phyloP scores from a whole-genome alignment of 108 stramenopile genomes.

The Aureococcus anophagefferens region DNA sequence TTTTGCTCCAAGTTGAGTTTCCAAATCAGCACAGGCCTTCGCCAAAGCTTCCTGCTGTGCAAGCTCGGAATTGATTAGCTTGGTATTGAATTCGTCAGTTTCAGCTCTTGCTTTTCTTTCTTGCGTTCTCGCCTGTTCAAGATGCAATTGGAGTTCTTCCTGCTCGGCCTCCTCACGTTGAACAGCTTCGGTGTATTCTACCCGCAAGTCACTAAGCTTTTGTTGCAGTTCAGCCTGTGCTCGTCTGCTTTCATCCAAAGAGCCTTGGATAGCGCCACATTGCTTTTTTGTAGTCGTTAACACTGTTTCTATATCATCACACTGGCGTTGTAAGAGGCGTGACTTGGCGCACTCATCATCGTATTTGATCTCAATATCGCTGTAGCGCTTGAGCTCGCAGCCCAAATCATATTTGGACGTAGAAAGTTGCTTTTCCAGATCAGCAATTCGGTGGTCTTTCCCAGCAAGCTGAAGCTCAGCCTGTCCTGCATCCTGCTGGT shows the following conservation, averaged over 20 bases:
- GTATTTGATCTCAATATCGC: not conserved
- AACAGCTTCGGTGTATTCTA: not conserved
- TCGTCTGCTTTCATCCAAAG: not conserved
- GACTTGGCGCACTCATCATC: not conserved
- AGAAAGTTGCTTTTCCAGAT: not conserved
- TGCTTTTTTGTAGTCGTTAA: not conserved
- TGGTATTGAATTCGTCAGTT: no score
- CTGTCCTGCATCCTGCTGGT: no score
- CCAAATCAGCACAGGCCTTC: no score
- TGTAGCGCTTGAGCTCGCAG: no score
- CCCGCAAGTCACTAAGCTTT: not conserved
- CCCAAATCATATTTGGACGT: not conserved
- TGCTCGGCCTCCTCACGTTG: constrained; percentile 6
- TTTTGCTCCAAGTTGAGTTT: no score
- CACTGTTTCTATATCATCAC: not conserved
- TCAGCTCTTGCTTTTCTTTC: no score
- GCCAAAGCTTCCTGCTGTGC: no score
- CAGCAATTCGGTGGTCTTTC: no score
- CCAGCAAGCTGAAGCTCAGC: no score
- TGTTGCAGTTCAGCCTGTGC: constrained; percentile 1
- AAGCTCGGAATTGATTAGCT: no score
- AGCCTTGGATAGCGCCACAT: not conserved
- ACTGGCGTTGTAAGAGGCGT: no score
- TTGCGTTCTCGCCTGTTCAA: not conserved
- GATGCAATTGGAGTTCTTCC: constrained; percentile 4